Conservation (phyloP, 2,329 filamentous ascomycete genomes). For the Botrytis paeoniae region DNA sequence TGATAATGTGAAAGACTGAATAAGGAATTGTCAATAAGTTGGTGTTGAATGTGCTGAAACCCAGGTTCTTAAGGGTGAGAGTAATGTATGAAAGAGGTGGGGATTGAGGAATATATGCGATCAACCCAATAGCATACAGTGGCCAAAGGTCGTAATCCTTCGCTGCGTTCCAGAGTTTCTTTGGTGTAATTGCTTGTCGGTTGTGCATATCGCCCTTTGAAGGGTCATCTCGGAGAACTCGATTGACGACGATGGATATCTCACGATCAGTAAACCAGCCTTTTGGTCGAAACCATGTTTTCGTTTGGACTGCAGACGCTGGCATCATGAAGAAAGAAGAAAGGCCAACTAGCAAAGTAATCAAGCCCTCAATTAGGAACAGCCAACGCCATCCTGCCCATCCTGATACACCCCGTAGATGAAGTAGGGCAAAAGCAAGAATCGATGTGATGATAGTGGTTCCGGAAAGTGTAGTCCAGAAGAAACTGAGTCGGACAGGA, state of each 20-base stretch:
- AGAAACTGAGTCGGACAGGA: constrained; percentile 62
- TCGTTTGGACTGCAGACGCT: constrained; percentile 59
- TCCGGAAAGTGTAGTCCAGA: constrained; percentile 65
- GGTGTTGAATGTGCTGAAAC: constrained; percentile 42
- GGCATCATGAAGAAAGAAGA: constrained; percentile 56
- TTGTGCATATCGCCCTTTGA: constrained; percentile 57
- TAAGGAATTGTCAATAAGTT: constrained; percentile 48
- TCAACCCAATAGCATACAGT: constrained; percentile 46
- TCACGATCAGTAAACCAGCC: constrained; percentile 62
- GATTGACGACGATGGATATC: constrained; percentile 65
- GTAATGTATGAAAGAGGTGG: constrained; percentile 52
- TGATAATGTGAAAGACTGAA: constrained; percentile 46
- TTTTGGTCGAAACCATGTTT: constrained; percentile 51
- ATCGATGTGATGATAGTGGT: constrained; percentile 44
- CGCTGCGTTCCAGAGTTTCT: constrained; percentile 49
- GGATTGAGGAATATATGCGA: constrained; percentile 49
- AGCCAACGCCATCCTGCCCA: constrained; percentile 55
- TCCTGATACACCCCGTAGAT: constrained; percentile 48
- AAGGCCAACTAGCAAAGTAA: constrained; percentile 54
- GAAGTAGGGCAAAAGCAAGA: constrained; percentile 56
- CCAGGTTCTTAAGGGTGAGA: constrained; percentile 44
- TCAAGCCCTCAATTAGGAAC: constrained; percentile 53
- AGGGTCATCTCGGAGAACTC: constrained; percentile 51
- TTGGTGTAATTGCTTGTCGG: constrained; percentile 52
- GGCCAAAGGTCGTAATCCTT: constrained; percentile 62